Evolutionary conservation across 2,329 filamentous ascomycete species (phyloP).

Genomic region (Onygenales sp.): DNA sequence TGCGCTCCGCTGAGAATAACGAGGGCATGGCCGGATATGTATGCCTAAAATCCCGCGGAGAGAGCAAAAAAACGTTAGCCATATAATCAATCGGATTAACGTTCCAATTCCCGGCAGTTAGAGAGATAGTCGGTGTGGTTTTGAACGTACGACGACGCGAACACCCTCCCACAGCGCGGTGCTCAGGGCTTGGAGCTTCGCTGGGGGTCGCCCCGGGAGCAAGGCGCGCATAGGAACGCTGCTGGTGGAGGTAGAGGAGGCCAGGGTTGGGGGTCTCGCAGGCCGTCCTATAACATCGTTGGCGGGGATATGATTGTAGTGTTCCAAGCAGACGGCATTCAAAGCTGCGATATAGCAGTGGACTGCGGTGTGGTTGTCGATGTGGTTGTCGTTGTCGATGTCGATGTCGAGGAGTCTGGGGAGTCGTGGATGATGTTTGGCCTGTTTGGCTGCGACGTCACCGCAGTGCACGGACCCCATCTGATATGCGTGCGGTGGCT

Average conservation of each 20-base stretch:
- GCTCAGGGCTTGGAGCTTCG: conserved; percentile 67
- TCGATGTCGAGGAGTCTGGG: neutral
- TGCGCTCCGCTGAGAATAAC: conserved; percentile 69
- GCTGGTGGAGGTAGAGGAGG: conserved; percentile 7
- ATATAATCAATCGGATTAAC: neutral
- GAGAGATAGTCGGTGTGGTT: neutral
- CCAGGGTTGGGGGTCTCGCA: conserved; percentile 3
- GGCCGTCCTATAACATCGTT: conserved; percentile 10
- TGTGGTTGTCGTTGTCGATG: neutral
- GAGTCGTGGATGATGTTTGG: neutral
- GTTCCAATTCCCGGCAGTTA: neutral
- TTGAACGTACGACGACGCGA: conserved; percentile 57
- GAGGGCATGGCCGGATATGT: conserved; percentile 82
- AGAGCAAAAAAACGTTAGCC: conserved; percentile 1
- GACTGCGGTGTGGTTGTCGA: no score
- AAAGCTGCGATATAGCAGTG: no score
- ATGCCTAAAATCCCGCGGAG: conserved; percentile 47
- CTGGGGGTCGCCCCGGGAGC: conserved; percentile 68
- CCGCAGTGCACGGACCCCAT: neutral
- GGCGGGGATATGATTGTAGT: neutral
- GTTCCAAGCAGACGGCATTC: neutral
- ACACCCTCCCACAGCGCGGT: conserved; percentile 63
- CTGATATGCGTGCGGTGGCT: no score
- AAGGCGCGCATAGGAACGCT: conserved; percentile 61
- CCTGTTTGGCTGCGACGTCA: neutral